Evolutionary conservation across 495 filamentous ascomycete species (phyloP).

Genomic region (Daldinia concentrica): DNA sequence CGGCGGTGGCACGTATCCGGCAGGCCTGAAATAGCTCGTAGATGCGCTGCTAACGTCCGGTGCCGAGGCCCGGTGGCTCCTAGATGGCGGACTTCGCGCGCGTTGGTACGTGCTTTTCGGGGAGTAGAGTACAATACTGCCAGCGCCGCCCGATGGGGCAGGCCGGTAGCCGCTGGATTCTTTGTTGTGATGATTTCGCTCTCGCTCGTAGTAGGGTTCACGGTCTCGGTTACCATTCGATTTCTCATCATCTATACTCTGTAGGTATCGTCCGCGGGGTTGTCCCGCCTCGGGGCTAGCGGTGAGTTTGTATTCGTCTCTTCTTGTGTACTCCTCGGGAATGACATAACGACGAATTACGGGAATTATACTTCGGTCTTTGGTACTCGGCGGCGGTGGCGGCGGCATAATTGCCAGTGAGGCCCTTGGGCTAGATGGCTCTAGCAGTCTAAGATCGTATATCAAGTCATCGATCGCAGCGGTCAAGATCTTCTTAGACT

Average conservation of each 20-base stretch:
- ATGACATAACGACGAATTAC: conserved; percentile 4
- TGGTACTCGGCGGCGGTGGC: conserved; percentile 1
- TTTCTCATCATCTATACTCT: not conserved
- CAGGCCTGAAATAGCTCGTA: not conserved
- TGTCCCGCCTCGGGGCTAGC: conserved; percentile 2
- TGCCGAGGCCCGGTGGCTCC: conserved; percentile 21
- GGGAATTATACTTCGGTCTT: not conserved
- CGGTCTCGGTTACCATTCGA: too few relatives aligned
- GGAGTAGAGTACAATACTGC: not conserved
- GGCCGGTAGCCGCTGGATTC: not conserved
- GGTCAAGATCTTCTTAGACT: conserved; percentile 40
- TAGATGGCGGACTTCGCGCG: conserved; percentile 17
- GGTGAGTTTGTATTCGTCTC: not conserved
- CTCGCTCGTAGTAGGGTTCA: not conserved
- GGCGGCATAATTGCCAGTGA: conserved; percentile 14
- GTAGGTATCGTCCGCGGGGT: not conserved
- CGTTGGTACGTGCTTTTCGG: conserved; percentile 3
- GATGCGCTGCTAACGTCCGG: conserved; percentile 7
- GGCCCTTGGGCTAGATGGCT: conserved; percentile 10
- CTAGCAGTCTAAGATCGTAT: conserved; percentile 36
- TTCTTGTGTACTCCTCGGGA: conserved; percentile 6
- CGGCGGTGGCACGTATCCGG: conserved; percentile 6
- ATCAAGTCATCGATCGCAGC: conserved; percentile 41
- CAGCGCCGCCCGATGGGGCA: too few relatives aligned
- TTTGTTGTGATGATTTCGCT: not conserved